phyloP scores from a whole-genome alignment of 352 stramenopile species.

The Pythium utonaiense region DNA sequence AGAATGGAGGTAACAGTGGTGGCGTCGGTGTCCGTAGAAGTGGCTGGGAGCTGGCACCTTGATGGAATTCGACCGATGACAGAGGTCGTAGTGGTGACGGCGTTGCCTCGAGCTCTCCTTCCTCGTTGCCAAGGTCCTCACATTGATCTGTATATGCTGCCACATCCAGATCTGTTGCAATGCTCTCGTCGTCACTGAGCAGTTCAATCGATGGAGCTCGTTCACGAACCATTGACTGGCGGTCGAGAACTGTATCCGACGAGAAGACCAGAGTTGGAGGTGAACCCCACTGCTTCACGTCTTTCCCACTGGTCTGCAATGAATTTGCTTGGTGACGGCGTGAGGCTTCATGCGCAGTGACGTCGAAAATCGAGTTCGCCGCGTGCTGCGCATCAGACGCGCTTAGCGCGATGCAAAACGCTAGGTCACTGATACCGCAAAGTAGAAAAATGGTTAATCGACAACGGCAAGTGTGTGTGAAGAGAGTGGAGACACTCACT shows the following conservation, averaged over 20 bases:
- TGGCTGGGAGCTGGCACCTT: background rate
- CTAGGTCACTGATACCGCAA: constrained; percentile 34
- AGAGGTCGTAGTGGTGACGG: background rate
- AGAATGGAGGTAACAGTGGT: constrained; percentile 15
- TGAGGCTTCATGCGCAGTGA: constrained; percentile 4
- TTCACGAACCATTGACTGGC: constrained; percentile 36
- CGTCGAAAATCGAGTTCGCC: constrained; percentile 24
- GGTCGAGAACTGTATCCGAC: constrained; percentile 43
- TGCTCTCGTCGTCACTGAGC: constrained; percentile 18
- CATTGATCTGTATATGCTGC: background rate
- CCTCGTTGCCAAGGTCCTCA: background rate
- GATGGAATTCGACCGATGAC: background rate
- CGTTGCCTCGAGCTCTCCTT: background rate
- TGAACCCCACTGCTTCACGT: background rate
- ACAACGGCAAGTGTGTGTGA: background rate
- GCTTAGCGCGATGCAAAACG: constrained; percentile 46
- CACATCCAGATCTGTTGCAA: constrained; percentile 1
- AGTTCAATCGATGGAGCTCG: constrained; percentile 27
- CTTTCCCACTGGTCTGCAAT: constrained; percentile 6
- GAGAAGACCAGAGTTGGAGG: constrained; percentile 45
- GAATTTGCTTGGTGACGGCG: background rate
- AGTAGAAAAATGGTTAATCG: background rate
- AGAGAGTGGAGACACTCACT: constrained; percentile 25
- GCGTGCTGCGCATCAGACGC: constrained; percentile 40
- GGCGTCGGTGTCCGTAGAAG: constrained; percentile 3